Percentiles rank a stretch among this genome's conserved stretches.
These are phyloP conservation scores for Leptodermis oblonga DNA, from an alignment of 257 asterid species.

Conservation along the genomic window DNA sequence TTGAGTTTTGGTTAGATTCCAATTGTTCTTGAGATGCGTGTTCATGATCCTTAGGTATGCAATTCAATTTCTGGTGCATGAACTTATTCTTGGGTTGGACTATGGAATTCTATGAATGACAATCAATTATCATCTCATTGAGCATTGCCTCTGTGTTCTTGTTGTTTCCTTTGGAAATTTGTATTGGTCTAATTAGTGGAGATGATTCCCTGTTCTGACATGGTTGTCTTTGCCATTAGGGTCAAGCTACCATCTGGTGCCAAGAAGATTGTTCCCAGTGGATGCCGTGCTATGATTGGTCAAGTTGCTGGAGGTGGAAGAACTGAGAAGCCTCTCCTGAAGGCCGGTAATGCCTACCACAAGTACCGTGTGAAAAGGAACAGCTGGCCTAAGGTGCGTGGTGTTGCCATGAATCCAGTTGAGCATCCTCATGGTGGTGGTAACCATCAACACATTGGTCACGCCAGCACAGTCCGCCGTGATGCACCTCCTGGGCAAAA, in stretches of 20 bases:
- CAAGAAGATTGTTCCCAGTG: slow-evolving; percentile 75
- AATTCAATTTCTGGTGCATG: neutral
- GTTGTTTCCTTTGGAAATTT: neutral
- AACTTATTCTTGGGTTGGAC: neutral
- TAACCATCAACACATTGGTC: slow-evolving; percentile 86
- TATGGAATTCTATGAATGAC: neutral
- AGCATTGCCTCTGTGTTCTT: neutral
- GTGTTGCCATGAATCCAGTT: slow-evolving; percentile 85
- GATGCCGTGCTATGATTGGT: slow-evolving; percentile 80
- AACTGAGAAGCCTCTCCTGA: slow-evolving; percentile 71
- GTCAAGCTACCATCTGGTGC: slow-evolving; percentile 79
- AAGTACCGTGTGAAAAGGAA: slow-evolving; percentile 75
- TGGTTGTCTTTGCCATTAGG: slow-evolving; percentile 19
- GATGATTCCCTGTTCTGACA: neutral
- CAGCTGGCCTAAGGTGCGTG: slow-evolving; percentile 83
- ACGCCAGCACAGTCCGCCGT: slow-evolving; percentile 73
- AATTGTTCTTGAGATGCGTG: too few relatives aligned
- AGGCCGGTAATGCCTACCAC: slow-evolving; percentile 78
- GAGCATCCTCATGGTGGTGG: slow-evolving; percentile 93
- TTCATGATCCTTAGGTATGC: neutral
- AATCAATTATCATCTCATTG: neutral
- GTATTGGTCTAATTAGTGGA: neutral
- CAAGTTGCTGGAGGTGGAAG: slow-evolving; percentile 88
- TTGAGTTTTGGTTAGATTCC: too few relatives aligned
- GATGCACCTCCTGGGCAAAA: slow-evolving; percentile 87